Evolutionary conservation across 2,329 filamentous ascomycete species (phyloP), one percentile per base, ranked within the genome.

Genomic region (Trichoderma arundinaceum): DNA sequence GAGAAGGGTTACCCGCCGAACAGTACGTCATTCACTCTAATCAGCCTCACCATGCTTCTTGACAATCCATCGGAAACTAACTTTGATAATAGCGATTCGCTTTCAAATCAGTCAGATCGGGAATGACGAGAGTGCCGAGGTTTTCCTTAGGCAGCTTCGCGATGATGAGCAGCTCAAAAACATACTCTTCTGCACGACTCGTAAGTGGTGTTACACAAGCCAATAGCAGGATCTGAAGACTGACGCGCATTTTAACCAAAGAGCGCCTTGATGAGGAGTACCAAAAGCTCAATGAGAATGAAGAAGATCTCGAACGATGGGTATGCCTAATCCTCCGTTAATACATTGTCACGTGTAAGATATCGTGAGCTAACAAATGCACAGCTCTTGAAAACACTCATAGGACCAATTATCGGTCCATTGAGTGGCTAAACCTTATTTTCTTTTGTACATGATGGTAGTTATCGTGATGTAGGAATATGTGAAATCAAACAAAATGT

Each of bases 51-150:
- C 28, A 61, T 19, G 0, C 2, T 17, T 1, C 22, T 28, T 28
- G 22, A 19, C 10, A 12, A 4, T 9, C 2, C 6, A n/a, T 41
- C 8, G 13, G 6, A 4, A 15, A 2, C 54, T 58, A 28, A 58
- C 17, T 3, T 3, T 15, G 0, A 7, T 19, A 6, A 22, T 8
- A 66, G 65, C 46, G 9, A 28, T 66, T 22, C 53, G 46, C 5
- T 66, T 66, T 28, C 65, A 66, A 35, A 43, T 66, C 7, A 56
- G 59, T 3, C 65, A 66, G 17, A 53, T 66, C 32, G 65, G 65
- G 2, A 57, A 66, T 17, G 60, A 63, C 12, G 15, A n/a, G 1
- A 33, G 19, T 7, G 58, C 59, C 12, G 28, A 39, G 10, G 6
- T 12, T 7, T 66, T 59, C 22, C 53, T 66, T 1, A 15, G 53